Evolutionary conservation across 1,284 basidiomycete genomes (phyloP), one percentile per base, ranked within the genome.

Genomic region (Naganishia liquefaciens): DNA sequence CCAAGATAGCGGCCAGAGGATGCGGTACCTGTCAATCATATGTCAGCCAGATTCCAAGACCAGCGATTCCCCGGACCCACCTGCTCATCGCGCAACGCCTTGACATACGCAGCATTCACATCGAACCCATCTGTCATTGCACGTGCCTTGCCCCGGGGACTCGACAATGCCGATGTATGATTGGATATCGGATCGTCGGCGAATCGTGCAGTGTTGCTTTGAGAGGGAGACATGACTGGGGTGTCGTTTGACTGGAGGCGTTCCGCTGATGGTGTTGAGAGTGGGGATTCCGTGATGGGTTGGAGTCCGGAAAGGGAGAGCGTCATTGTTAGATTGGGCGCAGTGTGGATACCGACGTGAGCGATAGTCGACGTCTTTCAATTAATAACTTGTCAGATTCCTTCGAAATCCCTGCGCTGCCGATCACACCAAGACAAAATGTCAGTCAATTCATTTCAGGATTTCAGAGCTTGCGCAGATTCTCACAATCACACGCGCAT

Each of bases 1-100:
- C 76, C 5, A 78, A 68, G 60, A 80, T 79, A n/a, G 79, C 79
- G 28, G 79, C 79, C 19, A 80, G 73, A 51, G 79, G 79, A 62
- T 78, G 78, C 21, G 78, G 77, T 23, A 71, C 69, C 71, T 73
- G 19, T 19, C 33, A 13, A 39, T 6, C 49, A 28, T n/a, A 9
- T n/a, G 52, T 58, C 21, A 47, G 62, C 37, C 23, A 17, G n/a
- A 37, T 5, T 51, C 10, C 21, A 15, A 11, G 27, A 54, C 30
- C 37, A n/a, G 5, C 25, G 17, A 54, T 15, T 11, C 21, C 7
- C 7, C 19, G 5, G n/a, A 69, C 75, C 27, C 62, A 79, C 77
- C 67, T 78, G 73, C 54, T 76, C 74, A 64, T 77, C 73, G 15
- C 72, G 70, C 37, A 76, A 60, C 17, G 76, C 78, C 44, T 69